Base-by-base conservation (phyloP, 2,329 filamentous ascomycete genomes). In the Paracorniculantispora psalliotae region DNA sequence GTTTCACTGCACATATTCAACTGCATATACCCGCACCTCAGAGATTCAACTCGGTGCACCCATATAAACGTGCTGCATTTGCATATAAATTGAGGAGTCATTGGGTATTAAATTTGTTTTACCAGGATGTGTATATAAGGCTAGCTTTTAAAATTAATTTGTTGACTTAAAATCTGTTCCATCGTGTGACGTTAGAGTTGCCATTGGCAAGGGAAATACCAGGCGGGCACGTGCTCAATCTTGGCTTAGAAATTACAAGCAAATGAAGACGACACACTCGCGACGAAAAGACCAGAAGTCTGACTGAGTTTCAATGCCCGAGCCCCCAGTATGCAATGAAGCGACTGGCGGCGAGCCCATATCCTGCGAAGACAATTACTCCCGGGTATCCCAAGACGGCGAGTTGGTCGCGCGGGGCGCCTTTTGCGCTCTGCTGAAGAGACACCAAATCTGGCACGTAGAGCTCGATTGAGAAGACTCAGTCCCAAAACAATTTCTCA, bases 11-110 rank as follows among this genome's bases (percentile, higher is more conserved):
- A 46, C 6, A n/a, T 21, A 46, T 19, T 48, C 43, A 41, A 56
- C 43, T 15, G 30, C 30, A 48, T 35, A 26, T 56, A 28, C 21
- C 30, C 39, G 39, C 25, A 46, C 39, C 25, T 35, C 4, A 9
- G 30, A n/a, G 26, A 47, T 26, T 49, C 44, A 39, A 49, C 33
- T 50, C 19, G 35, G 44, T 49, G 43, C 21, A 19, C 2, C 21
- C 23, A 23, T 48, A 47, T 23, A 54, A n/a, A 23, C 39, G 43
- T 43, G 26, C 28, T 48, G 53, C 43, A 57, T 49, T 30, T 57
- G 43, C 46, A 46, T 47, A 19, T 25, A 19, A 39, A 28, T 26
- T 19, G 23, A 7, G 53, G 53, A 37, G 53, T 17, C 30, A 48
- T 56, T 28, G 46, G 7, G 2, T 10, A 33, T 43, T 7, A 5